These are phyloP conservation scores for Anisogramma anomala DNA, from an alignment of 2,329 filamentous ascomycete genomes.

Conservation along the genomic window DNA sequence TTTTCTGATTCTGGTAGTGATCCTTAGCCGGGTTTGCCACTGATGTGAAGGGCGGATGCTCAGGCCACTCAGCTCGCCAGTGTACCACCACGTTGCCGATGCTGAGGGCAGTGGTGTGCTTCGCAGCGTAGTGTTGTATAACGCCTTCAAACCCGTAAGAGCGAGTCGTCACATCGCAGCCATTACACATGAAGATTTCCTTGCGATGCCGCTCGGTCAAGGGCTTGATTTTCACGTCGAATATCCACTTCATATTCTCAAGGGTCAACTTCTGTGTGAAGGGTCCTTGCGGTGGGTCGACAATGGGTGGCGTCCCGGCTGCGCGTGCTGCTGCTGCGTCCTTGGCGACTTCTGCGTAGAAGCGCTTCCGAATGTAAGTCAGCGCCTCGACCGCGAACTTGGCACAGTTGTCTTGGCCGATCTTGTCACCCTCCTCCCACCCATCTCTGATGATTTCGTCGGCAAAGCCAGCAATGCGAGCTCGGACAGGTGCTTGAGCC, in stretches of 20 bases:
- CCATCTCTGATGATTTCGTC: slow-evolving; percentile 55
- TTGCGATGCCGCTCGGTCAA: slow-evolving; percentile 54
- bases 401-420: slow-evolving; percentile 52
- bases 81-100: slow-evolving; percentile 60
- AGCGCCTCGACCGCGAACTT: slow-evolving; percentile 64
- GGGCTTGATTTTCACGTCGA: slow-evolving; percentile 64
- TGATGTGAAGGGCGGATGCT: slow-evolving; percentile 58
- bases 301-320: slow-evolving; percentile 31
- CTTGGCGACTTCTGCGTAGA: slow-evolving; percentile 48
- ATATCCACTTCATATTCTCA: slow-evolving; percentile 81
- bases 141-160: slow-evolving; percentile 67
- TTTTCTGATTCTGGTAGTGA: slow-evolving; percentile 7
- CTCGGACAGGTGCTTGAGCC: slow-evolving; percentile 53
- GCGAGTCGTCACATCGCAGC: slow-evolving; percentile 52
- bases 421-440: slow-evolving; percentile 52
- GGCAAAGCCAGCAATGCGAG: slow-evolving; percentile 53
- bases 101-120: slow-evolving; percentile 62
- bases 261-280: slow-evolving; percentile 55
- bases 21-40: slow-evolving; percentile 36
- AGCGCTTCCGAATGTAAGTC: slow-evolving; percentile 53
- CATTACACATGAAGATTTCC: slow-evolving; percentile 66
- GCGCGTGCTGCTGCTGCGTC: slow-evolving; percentile 36
- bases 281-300: slow-evolving; percentile 40
- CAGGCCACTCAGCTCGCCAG: slow-evolving; percentile 75
- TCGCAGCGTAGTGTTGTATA: slow-evolving; percentile 73